Percentiles rank a stretch among this genome's conserved stretches.
These are phyloP conservation scores for Boletus sp. DNA, from an alignment of 1,284 basidiomycete species.

Conservation along the genomic window DNA sequence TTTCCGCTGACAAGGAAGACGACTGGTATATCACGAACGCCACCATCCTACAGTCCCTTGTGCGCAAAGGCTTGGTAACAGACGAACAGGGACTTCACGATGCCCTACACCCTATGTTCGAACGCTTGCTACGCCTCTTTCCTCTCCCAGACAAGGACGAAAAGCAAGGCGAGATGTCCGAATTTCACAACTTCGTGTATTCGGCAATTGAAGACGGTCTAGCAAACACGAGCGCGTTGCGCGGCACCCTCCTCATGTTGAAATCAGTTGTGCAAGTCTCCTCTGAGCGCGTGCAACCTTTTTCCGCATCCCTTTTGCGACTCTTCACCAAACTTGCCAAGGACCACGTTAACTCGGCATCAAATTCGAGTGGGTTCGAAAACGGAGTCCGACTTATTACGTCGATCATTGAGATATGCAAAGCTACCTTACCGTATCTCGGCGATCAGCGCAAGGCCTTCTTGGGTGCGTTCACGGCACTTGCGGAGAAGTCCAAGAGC, in stretches of 20 bases:
- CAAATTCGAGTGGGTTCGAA: conserved; percentile 49
- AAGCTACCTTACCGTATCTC: conserved; percentile 58
- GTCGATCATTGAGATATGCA: conserved; percentile 69
- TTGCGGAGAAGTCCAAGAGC: conserved; percentile 93
- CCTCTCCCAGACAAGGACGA: conserved; percentile 81
- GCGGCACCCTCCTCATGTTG: conserved; percentile 83
- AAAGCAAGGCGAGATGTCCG: conserved; percentile 63
- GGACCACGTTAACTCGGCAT: conserved; percentile 73
- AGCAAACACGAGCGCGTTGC: conserved; percentile 67
- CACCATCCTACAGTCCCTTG: conserved; percentile 78
- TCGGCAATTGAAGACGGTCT: conserved; percentile 79
- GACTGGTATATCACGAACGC: conserved; percentile 81
- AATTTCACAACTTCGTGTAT: conserved; percentile 79
- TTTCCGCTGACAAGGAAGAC: conserved; percentile 81
- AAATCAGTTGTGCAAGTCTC: conserved; percentile 83
- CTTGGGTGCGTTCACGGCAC: conserved; percentile 68
- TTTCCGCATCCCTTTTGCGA: conserved; percentile 76
- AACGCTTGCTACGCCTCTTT: conserved; percentile 80
- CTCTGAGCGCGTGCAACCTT: conserved; percentile 83
- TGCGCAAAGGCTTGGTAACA: conserved; percentile 82
- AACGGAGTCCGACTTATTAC: conserved; percentile 59
- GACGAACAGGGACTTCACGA: conserved; percentile 79
- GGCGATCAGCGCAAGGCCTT: conserved; percentile 74
- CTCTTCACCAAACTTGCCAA: conserved; percentile 84
- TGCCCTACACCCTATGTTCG: conserved; percentile 79